Conservation (phyloP, 768 basidiomycete genomes). For the Cystoderma amianthinum region DNA sequence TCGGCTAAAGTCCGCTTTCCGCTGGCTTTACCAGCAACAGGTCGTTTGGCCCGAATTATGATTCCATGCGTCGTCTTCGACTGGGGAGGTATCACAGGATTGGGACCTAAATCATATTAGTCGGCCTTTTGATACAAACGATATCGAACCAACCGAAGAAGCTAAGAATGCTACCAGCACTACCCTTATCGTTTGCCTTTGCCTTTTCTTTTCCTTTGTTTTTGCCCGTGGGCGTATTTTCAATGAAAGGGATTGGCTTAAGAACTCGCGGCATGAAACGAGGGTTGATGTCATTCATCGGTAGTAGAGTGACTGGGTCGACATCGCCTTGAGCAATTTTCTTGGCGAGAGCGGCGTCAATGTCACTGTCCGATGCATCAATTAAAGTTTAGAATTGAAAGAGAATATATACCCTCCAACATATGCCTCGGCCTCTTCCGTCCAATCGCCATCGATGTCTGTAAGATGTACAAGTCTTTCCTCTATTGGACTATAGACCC, state of each 20-base stretch:
- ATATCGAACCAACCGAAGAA: constrained; percentile 52
- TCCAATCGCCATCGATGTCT: constrained; percentile 50
- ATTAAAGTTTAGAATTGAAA: too few relatives aligned
- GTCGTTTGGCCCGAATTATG: constrained; percentile 12
- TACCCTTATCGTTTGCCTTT: constrained; percentile 22
- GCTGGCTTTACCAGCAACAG: constrained; percentile 47
- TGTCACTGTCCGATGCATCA: constrained; percentile 34
- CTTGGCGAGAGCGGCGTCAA: constrained; percentile 62
- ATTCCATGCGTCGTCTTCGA: constrained; percentile 8
- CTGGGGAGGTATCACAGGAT: constrained; percentile 31
- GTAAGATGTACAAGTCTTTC: constrained; percentile 67
- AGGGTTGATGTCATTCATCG: constrained; percentile 79
- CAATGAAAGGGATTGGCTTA: constrained; percentile 26
- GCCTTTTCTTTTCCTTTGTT: constrained; percentile 39
- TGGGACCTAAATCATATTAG: constrained; percentile 26
- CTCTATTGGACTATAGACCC: constrained; percentile 76
- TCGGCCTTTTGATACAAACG: background rate
- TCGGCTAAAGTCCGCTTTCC: constrained; percentile 72
- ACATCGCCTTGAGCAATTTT: constrained; percentile 60
- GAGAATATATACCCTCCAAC: constrained; percentile 57
- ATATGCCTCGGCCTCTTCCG: constrained; percentile 58
- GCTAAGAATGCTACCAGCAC: constrained; percentile 41
- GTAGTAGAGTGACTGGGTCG: constrained; percentile 60
- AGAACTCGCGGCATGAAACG: constrained; percentile 45
- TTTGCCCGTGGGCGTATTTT: constrained; percentile 21